Percentiles rank a stretch among this genome's conserved stretches.
Conservation (phyloP, 495 filamentous ascomycete genomes). For the Annulohypoxylon nitens region DNA sequence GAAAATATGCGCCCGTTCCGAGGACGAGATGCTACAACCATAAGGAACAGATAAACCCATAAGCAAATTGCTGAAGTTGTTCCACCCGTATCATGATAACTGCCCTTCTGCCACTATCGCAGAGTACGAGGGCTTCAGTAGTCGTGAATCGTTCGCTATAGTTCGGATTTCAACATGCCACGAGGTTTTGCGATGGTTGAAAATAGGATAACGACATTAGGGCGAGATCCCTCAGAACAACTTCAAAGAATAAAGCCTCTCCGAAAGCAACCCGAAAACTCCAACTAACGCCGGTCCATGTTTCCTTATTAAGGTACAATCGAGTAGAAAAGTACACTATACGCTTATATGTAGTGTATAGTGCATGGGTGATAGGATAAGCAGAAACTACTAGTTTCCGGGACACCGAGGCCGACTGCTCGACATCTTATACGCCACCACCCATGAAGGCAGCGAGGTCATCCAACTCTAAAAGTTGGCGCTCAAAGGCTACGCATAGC, state of each 20-base stretch:
- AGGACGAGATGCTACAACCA: conserved; percentile 5
- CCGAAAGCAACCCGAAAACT: conserved; percentile 27
- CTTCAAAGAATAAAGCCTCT: conserved; percentile 13
- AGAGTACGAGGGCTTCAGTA: conserved; percentile 1
- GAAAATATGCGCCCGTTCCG: conserved; percentile 4
- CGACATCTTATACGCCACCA: conserved; percentile 58
- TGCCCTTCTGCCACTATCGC: neutral
- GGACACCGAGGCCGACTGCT: neutral
- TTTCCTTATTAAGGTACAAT: conserved; percentile 43
- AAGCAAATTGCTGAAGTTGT: conserved; percentile 4
- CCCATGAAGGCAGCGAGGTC: conserved; percentile 67
- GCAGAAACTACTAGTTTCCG: conserved; percentile 27
- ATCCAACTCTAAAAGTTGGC: conserved; percentile 63
- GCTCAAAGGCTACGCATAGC: conserved; percentile 63
- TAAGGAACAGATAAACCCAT: conserved; percentile 8
- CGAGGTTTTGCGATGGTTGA: conserved; percentile 13
- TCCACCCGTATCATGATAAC: conserved; percentile 14
- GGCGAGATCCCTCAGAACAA: neutral
- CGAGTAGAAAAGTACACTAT: conserved; percentile 24
- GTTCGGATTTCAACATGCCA: conserved; percentile 8
- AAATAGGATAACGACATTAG: neutral
- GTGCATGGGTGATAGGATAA: conserved; percentile 1
- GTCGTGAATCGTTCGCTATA: conserved; percentile 13
- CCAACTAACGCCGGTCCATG: conserved; percentile 44
- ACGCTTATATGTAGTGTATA: neutral